Evolutionary conservation across 345 rosid genomes (phyloP).

Genomic region (Theobroma cacao): DNA sequence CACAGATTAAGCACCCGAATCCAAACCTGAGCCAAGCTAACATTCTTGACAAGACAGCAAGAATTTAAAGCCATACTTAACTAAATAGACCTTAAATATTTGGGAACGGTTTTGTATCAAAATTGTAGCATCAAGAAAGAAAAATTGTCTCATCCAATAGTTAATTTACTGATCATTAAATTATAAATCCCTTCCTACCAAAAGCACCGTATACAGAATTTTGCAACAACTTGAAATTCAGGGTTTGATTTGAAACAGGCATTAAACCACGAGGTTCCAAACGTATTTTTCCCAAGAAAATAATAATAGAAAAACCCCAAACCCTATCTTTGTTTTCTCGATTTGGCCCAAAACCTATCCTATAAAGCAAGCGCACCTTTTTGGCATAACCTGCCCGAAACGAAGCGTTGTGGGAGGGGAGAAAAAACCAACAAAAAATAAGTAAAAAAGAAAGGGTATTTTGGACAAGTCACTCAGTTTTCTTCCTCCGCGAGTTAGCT

Average conservation of each 20-base stretch:
- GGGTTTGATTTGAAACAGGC: not conserved
- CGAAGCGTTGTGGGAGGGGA: not conserved
- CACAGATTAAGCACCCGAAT: too few relatives aligned
- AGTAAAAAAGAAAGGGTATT: not conserved
- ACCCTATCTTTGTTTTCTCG: not conserved
- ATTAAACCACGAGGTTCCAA: not conserved
- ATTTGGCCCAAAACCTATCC: not conserved
- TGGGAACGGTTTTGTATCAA: too few relatives aligned
- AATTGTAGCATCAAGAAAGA: too few relatives aligned
- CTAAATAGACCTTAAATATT: too few relatives aligned
- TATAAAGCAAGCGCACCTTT: not conserved
- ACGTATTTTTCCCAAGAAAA: not conserved
- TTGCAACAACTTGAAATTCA: not conserved
- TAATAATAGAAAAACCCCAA: not conserved
- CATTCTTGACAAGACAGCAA: too few relatives aligned
- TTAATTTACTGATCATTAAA: too few relatives aligned
- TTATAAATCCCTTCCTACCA: too few relatives aligned
- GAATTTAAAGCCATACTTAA: too few relatives aligned
- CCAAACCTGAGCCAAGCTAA: too few relatives aligned
- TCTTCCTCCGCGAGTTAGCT: constrained; percentile 3
- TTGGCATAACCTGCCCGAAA: not conserved
- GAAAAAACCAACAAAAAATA: not conserved
- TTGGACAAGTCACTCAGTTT: not conserved
- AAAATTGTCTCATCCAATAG: too few relatives aligned
- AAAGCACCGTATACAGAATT: too few relatives aligned